Percentiles rank a stretch among this genome's conserved stretches.
Evolutionary conservation across 129 eudicot species (phyloP).

Genomic region (Chrysanthemum makinoi): DNA sequence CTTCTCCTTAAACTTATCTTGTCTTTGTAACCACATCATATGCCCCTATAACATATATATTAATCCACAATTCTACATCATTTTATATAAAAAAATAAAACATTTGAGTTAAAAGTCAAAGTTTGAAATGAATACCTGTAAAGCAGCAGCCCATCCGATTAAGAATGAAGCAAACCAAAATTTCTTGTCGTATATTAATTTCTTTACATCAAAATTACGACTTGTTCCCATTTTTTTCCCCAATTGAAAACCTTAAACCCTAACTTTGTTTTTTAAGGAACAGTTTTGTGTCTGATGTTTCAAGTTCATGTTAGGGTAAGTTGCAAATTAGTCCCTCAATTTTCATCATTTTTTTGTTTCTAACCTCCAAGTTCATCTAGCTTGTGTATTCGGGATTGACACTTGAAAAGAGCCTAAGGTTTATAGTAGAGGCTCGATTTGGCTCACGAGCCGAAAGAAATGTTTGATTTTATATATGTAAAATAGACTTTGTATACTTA

Average conservation of each 20-base stretch:
- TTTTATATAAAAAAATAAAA: not conserved
- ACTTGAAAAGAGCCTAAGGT: too few relatives aligned
- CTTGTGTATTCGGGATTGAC: too few relatives aligned
- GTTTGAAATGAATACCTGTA: slow-evolving; percentile 52
- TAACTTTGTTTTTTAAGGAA: slow-evolving; percentile 1
- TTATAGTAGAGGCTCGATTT: too few relatives aligned
- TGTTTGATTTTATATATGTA: too few relatives aligned
- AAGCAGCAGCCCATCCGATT: slow-evolving; percentile 90
- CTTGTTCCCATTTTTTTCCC: slow-evolving; percentile 46
- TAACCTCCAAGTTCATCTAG: not conserved
- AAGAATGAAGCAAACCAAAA: slow-evolving; percentile 83
- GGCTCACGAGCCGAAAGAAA: too few relatives aligned
- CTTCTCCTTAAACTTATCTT: slow-evolving; percentile 84
- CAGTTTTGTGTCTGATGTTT: not conserved
- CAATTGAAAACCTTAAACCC: slow-evolving; percentile 35
- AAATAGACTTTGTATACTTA: too few relatives aligned
- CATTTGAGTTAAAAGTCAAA: too few relatives aligned
- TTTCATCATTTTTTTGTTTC: slow-evolving; percentile 1
- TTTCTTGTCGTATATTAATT: slow-evolving; percentile 59
- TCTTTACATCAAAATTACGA: slow-evolving; percentile 44
- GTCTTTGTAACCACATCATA: slow-evolving; percentile 91
- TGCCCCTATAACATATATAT: slow-evolving; percentile 55
- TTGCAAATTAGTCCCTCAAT: slow-evolving; percentile 4
- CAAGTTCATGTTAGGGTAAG: slow-evolving; percentile 1
- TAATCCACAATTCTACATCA: slow-evolving; percentile 2